Evolutionary conservation across 2,329 filamentous ascomycete genomes (phyloP), one percentile per base, ranked within the genome.

Genomic region (Tolypocladium capitatum): DNA sequence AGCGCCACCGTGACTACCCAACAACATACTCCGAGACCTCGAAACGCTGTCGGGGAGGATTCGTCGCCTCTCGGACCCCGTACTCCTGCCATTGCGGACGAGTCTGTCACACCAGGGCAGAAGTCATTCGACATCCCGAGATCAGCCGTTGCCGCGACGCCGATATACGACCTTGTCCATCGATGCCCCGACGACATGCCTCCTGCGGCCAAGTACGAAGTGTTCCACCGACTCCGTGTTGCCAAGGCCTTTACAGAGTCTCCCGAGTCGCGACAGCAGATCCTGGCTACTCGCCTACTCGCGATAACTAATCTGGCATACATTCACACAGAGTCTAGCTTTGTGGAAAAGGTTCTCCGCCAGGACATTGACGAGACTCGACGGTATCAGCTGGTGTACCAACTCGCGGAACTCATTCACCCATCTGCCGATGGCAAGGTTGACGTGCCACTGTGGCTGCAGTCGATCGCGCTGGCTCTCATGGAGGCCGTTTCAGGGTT

Each of bases 251-350:
- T 98, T 49, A 72, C 79, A 31, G 75, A 73, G 1, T 82, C 84
- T 1, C 62, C 73, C 13, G 74, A 81, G 49, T 77, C 78, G 21
- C 80, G 89, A 41, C 84, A 88, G 60, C 76, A 85, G 56, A 81
- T 91, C 16, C 73, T 98, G 44, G 81, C 84, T 33, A 80, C 91
- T 46, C 84, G 91, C 31, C 72, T 97, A 34, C 73, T 98, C 38
- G 89, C 91, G 14, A 83, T 97, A 50, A 85, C 86, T 24, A 98
- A 97, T 58, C 66, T 98, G 52, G 87, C 89, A 2, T 96, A 94
- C 61, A 86, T 97, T 47, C 84, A 94, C 55, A 75, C 76, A 2
- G 94, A 98, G 58, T 69, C 76, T 4, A 78, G 80, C n/a, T 95
- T 98, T 57, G 74, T 89, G 41, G 84, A 91, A 52, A 91, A 87